These are phyloP conservation scores for Pneumocystis canis DNA, from an alignment of 1,139 yeast species.

Conservation along the genomic window DNA sequence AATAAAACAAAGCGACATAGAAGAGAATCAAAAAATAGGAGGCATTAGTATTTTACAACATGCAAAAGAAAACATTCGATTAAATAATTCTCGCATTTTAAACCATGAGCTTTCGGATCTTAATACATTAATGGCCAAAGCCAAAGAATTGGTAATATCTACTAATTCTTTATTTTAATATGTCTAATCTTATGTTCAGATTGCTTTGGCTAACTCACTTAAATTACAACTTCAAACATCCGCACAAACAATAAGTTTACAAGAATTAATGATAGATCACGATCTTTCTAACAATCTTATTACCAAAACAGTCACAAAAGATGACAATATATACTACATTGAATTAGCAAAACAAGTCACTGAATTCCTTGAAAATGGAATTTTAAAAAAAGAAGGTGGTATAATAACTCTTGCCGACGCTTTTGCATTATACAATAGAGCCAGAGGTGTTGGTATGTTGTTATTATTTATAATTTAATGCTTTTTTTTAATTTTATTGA, in stretches of 20 bases:
- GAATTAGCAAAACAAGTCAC: slow-evolving; percentile 45
- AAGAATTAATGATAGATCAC: slow-evolving; percentile 18
- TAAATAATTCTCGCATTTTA: slow-evolving; percentile 48
- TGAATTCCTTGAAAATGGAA: slow-evolving; percentile 35
- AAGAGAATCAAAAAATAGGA: slow-evolving; percentile 13
- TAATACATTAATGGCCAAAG: slow-evolving; percentile 61
- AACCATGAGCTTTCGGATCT: slow-evolving; percentile 60
- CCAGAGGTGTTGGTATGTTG: slow-evolving; percentile 33
- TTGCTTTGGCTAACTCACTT: slow-evolving; percentile 38
- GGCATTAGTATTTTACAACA: slow-evolving; percentile 66
- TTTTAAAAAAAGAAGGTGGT: slow-evolving; percentile 38
- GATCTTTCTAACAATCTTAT: slow-evolving; percentile 25
- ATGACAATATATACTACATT: slow-evolving; percentile 29
- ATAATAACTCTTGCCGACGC: slow-evolving; percentile 46
- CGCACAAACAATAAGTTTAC: slow-evolving; percentile 6
- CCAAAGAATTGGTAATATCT: slow-evolving; percentile 47
- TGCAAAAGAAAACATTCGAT: slow-evolving; percentile 41
- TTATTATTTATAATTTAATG: neutral
- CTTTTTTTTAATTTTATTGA: neutral
- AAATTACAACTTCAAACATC: slow-evolving; percentile 25
- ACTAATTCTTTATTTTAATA: neutral
- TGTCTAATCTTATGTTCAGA: neutral
- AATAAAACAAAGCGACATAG: slow-evolving; percentile 4
- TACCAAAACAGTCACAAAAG: slow-evolving; percentile 26
- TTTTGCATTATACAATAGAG: slow-evolving; percentile 45